phyloP scores from a whole-genome alignment of 2,329 filamentous ascomycete species.

The Diaporthe vaccinii region DNA sequence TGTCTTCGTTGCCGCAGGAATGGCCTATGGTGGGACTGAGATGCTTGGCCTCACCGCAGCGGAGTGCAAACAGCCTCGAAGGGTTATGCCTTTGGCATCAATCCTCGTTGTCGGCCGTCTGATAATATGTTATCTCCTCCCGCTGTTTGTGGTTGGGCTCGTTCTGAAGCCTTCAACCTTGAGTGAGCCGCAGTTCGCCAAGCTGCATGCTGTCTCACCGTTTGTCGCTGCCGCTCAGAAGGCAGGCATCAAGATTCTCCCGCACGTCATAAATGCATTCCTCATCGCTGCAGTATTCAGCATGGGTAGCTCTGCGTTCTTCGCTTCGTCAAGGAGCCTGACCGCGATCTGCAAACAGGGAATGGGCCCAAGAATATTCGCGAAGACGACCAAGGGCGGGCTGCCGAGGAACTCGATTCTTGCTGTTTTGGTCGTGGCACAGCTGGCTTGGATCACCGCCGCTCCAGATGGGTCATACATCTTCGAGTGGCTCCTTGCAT shows the following conservation, averaged over 20 bases:
- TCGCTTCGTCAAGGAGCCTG: slow-evolving; percentile 53
- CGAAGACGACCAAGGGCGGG: slow-evolving; percentile 45
- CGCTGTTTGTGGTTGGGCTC: slow-evolving; percentile 52
- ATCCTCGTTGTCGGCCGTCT: slow-evolving; percentile 57
- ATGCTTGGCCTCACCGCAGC: slow-evolving; percentile 59
- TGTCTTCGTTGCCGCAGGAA: slow-evolving; percentile 60
- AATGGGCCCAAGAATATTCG: slow-evolving; percentile 51
- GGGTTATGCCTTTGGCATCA: slow-evolving; percentile 54
- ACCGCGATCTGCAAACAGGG: slow-evolving; percentile 52
- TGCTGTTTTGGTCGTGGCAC: slow-evolving; percentile 53
- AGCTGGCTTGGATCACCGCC: slow-evolving; percentile 60
- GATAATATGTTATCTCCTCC: slow-evolving; percentile 54
- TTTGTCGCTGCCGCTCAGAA: slow-evolving; percentile 55
- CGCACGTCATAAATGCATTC: slow-evolving; percentile 34
- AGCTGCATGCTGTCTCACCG: slow-evolving; percentile 46
- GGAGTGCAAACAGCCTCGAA: slow-evolving; percentile 55
- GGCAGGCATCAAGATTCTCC: slow-evolving; percentile 28
- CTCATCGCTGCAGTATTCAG: slow-evolving; percentile 49
- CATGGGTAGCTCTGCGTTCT: slow-evolving; percentile 58
- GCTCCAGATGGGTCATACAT: slow-evolving; percentile 53
- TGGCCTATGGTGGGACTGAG: slow-evolving; percentile 61
- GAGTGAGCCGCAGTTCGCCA: slow-evolving; percentile 44
- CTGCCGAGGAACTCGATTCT: slow-evolving; percentile 50
- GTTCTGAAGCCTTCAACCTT: slow-evolving; percentile 51
- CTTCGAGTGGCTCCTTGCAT: slow-evolving; percentile 61